Conservation (phyloP, 1,284 basidiomycete genomes). For the Cutaneotrichosporon sp. region DNA sequence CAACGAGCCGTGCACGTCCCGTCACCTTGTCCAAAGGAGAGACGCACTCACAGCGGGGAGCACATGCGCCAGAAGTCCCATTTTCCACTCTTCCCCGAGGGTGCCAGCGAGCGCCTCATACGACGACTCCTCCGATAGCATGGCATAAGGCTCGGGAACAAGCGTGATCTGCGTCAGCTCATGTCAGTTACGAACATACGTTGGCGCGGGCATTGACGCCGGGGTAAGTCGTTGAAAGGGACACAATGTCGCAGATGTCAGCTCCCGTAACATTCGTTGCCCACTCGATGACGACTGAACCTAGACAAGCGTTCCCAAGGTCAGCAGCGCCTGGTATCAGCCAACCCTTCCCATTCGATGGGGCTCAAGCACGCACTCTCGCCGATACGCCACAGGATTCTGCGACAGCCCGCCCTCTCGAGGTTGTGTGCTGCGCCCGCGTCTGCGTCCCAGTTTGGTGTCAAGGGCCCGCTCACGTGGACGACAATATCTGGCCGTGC, state of each 20-base stretch:
- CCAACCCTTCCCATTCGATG: not conserved
- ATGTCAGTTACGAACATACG: not conserved
- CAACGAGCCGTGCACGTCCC: too few relatives aligned
- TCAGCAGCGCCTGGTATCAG: conserved; percentile 1
- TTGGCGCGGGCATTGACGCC: conserved; percentile 5
- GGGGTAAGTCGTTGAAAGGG: not conserved
- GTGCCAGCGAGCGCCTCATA: conserved; percentile 2
- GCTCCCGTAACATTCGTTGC: not conserved
- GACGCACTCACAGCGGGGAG: conserved; percentile 11
- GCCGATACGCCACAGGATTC: conserved; percentile 11
- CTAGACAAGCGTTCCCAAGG: conserved; percentile 8
- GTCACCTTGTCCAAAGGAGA: too few relatives aligned
- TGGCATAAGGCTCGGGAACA: conserved; percentile 1
- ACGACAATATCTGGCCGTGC: not conserved
- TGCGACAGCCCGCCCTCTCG: not conserved
- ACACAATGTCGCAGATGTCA: conserved; percentile 5
- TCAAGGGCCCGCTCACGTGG: not conserved
- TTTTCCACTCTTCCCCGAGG: conserved; percentile 8
- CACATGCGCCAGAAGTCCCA: conserved; percentile 15
- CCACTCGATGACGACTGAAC: conserved; percentile 10
- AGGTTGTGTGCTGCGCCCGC: not conserved
- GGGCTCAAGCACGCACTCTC: not conserved
- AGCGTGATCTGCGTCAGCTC: conserved; percentile 13
- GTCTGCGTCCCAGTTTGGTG: not conserved
- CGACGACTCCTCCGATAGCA: conserved; percentile 3